Percentiles rank a stretch among this genome's conserved stretches.
phyloP scores from a whole-genome alignment of 2,329 filamentous ascomycete genomes.

The Pyrenochaeta sp. region DNA sequence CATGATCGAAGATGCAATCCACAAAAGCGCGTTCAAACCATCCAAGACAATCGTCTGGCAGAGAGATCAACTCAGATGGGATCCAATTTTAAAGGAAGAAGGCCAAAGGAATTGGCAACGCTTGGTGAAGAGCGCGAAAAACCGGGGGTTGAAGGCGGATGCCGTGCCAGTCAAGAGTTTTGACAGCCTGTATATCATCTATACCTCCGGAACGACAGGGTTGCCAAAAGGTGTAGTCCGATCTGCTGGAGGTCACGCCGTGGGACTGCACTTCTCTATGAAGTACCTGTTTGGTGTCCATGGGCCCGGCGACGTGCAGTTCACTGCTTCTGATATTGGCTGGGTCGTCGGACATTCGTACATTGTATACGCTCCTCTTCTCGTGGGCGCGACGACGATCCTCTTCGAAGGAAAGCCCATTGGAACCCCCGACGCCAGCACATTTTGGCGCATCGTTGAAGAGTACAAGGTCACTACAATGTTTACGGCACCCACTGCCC shows the following conservation, averaged over 20 bases:
- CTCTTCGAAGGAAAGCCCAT: conserved; percentile 95
- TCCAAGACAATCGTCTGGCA: conserved; percentile 82
- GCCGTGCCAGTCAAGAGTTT: conserved; percentile 80
- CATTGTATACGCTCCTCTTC: conserved; percentile 86
- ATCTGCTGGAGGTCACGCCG: conserved; percentile 85
- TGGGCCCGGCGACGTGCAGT: conserved; percentile 82
- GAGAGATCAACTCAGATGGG: conserved; percentile 77
- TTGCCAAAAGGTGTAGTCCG: conserved; percentile 83
- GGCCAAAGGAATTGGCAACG: conserved; percentile 83
- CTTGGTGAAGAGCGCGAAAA: conserved; percentile 73
- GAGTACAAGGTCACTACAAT: conserved; percentile 81
- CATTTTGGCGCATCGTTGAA: conserved; percentile 86
- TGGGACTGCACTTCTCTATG: conserved; percentile 82
- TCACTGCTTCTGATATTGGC: conserved; percentile 85
- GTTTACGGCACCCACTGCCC: conserved; percentile 86
- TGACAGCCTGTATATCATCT: conserved; percentile 88
- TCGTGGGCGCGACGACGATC: conserved; percentile 84
- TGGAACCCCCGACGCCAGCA: conserved; percentile 84
- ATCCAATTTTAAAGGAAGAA: conserved; percentile 67
- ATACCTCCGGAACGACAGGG: conserved; percentile 84
- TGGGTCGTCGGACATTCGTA: conserved; percentile 83
- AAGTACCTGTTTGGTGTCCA: conserved; percentile 83
- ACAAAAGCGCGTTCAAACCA: conserved; percentile 74
- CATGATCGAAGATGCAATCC: conserved; percentile 76
- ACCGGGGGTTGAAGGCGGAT: conserved; percentile 71